Base-by-base conservation (phyloP, 2,329 filamentous ascomycete species). In the Hortaea sp. region DNA sequence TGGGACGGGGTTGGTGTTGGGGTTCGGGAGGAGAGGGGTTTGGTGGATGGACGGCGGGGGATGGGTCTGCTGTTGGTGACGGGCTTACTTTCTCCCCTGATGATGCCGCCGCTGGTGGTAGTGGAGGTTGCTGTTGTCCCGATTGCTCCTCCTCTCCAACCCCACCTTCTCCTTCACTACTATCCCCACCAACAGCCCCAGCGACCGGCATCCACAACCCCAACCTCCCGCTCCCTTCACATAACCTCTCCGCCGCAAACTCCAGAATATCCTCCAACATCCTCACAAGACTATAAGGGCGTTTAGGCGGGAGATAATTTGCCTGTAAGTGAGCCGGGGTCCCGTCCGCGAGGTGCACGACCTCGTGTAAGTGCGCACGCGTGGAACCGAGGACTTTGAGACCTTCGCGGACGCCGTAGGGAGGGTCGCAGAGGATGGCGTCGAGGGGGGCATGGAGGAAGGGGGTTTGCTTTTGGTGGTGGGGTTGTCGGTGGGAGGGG, bases 191-290 rank as follows among this genome's bases (percentile, higher is more conserved):
- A 31, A 50, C 48, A 1, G 88, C 50, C n/a, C 59, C 61, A 29
- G 88, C 83, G 0, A 88, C 94, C 0, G 92, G 92, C 86, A 97
- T 94, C 92, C 92, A 98, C 72, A 98, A 94, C 6, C 85, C 86
- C 7, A 98, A 65, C 29, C 92, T 75, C 0, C 88, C 92, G 51
- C 79, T 69, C 44, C 87, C 81, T 6, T 95, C 85, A 20, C 4
- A 20, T 1, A 98, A 73, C 1, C 82, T 86, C 9, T 77, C 20
- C 72, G 1, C 81, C 77, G 5, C 88, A 82, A 60, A 98, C 97
- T 13, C 81, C 76, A 97, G 75, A 44, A 98, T 88, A 63, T 97
- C 88, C 58, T 88, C 82, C 13, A 95, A 75, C 79, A 98, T 88
- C 5, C 86, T 84, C 35, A 85, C 73, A 63, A 98, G 97, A 56